These are phyloP conservation scores for Sporisorium exsertum DNA, from an alignment of 1,284 basidiomycete species.

Conservation along the genomic window DNA sequence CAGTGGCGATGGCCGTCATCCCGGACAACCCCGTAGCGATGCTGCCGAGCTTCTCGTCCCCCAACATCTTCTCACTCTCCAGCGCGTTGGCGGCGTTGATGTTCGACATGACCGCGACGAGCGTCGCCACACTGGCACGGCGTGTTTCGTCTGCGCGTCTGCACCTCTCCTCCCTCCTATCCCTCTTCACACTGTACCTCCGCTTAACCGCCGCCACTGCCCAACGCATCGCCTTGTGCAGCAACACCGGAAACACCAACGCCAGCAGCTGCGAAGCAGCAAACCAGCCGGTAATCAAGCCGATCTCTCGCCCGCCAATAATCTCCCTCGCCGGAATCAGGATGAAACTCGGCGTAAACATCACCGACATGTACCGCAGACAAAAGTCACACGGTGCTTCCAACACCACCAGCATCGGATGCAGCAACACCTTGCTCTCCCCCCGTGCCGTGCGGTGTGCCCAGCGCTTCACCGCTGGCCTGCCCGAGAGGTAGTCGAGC, in stretches of 20 bases:
- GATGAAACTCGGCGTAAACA: slow-evolving; percentile 62
- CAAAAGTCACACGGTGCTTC: slow-evolving; percentile 63
- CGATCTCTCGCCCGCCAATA: slow-evolving; percentile 57
- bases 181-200: neutral
- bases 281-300: slow-evolving; percentile 59
- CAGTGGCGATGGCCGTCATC: slow-evolving; percentile 48
- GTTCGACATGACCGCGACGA: slow-evolving; percentile 25
- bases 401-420: slow-evolving; percentile 25
- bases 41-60: slow-evolving; percentile 28
- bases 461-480: too few species aligned
- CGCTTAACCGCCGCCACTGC: neutral
- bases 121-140: slow-evolving; percentile 18
- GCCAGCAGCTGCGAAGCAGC: slow-evolving; percentile 48
- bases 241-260: slow-evolving; percentile 50
- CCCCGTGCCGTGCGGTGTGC: neutral
- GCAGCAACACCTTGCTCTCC: slow-evolving; percentile 15
- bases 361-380: slow-evolving; percentile 61
- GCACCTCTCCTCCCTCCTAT: neutral
- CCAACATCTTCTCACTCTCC: neutral
- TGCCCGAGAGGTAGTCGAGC: slow-evolving; percentile 52
- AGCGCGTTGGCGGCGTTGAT: slow-evolving; percentile 7
- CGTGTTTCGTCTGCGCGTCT: slow-evolving; percentile 15
- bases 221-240: slow-evolving; percentile 23
- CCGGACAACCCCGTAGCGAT: slow-evolving; percentile 50
- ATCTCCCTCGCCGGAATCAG: slow-evolving; percentile 61